Evolutionary conservation across 306 rosid species (phyloP), one percentile per base, ranked within the genome.

Genomic region (Citrullus mucosospermus): DNA sequence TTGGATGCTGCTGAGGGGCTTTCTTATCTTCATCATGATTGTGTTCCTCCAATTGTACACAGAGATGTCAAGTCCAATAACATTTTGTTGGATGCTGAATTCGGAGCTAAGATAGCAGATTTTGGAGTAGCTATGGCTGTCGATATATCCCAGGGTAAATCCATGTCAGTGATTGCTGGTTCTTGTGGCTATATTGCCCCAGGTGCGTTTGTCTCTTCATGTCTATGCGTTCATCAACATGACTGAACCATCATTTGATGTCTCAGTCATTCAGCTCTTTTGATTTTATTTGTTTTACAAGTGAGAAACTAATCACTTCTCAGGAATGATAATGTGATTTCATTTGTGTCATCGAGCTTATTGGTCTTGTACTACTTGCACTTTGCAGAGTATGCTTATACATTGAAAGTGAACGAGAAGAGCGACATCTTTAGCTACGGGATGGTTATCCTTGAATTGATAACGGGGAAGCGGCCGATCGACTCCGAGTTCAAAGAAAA

Each of bases 171-270:
- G 76, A 89, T 94, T 25, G 96, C 97, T 4, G 98, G 98, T 25
- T 94, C 98, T 46, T 92, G 96, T 78, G 98, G 98, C 18, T 94
- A 94, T 85, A 94, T 94, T 60, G 98, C 98, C 65, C 97, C 98
- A 85, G 98, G 98, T 94, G 81, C 65, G 90, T 55, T 57, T 16
- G 8, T 30, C 61, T 25, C 25, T 15, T 70, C 48, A 15, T 53
- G 30, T 30, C 6, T 72, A 9, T 66, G 25, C 14, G 18, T 66
- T 34, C 71, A 48, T 48, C 54, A 2, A 12, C 54, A 0, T 48
- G 53, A 1, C 38, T 34, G 38, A 34, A 34, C 38, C 38, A 34
- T 57, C 8, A 59, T 59, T 20, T 17, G 34, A 22, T 59, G 28
- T 25, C 0, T 1, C 54, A 48, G 8, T 32, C 70, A 62, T 62